Conservation (phyloP, 495 filamentous ascomycete genomes). For the Chlorociboria aeruginascens region DNA sequence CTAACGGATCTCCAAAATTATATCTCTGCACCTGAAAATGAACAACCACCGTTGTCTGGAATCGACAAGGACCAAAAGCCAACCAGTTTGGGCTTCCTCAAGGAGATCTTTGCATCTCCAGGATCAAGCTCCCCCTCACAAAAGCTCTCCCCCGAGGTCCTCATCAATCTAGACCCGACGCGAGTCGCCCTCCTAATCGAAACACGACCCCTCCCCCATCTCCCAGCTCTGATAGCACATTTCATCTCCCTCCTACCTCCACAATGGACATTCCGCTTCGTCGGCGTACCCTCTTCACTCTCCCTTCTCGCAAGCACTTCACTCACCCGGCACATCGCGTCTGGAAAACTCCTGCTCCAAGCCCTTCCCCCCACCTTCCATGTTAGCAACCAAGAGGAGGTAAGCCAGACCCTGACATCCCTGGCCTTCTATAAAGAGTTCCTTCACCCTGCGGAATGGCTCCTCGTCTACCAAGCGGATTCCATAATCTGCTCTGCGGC, state of each 20-base stretch:
- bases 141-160: constrained; percentile 2
- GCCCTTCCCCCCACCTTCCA: constrained; percentile 9
- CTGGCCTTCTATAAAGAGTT: constrained; percentile 9
- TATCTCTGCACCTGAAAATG: too few relatives aligned
- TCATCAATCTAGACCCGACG: constrained; percentile 19
- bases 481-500: constrained; percentile 15
- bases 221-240: constrained; percentile 15
- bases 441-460: constrained; percentile 15
- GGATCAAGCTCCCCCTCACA: too few relatives aligned
- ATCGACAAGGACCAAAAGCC: too few relatives aligned
- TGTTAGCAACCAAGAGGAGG: constrained; percentile 8
- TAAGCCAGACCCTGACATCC: constrained; percentile 16
- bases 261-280: constrained; percentile 17
- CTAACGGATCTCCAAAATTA: too few relatives aligned
- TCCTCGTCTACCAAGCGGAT: constrained; percentile 19
- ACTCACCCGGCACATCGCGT: constrained; percentile 2
- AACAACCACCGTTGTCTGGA: too few relatives aligned
- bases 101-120: too few relatives aligned
- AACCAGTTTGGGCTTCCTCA: too few relatives aligned
- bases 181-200: constrained; percentile 18
- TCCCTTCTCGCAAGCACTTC: constrained; percentile 2
- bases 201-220: constrained; percentile 14
- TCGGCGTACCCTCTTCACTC: constrained; percentile 7
- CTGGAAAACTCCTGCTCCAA: constrained; percentile 7
- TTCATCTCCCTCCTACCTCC: constrained; percentile 15